Percentiles rank a stretch among this genome's conserved stretches.
Evolutionary conservation across 257 asterid species (phyloP).

Genomic region (Gentiana dahurica): DNA sequence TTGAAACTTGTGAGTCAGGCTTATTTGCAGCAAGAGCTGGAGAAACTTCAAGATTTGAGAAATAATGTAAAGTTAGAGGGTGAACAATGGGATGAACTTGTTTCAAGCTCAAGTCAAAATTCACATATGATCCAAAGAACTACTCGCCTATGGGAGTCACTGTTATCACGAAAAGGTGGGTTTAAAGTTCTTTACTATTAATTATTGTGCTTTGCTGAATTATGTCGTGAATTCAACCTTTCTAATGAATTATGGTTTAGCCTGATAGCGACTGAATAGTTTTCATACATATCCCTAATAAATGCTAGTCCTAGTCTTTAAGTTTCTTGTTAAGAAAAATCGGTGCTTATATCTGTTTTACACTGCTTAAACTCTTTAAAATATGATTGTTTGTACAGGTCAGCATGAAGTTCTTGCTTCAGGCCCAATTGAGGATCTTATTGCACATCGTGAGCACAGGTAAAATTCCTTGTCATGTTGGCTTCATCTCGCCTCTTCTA

Average conservation of each 20-base stretch:
- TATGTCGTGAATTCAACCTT: neutral
- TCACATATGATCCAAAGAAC: conserved; percentile 98
- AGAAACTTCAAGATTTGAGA: conserved; percentile 82
- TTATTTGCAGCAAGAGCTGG: conserved; percentile 98
- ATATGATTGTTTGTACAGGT: conserved; percentile 32
- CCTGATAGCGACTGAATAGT: no score
- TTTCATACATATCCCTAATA: no score
- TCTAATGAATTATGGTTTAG: no score
- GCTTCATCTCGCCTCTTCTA: conserved; percentile 5
- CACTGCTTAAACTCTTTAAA: conserved; percentile 9
- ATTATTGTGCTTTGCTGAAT: neutral
- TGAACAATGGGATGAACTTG: conserved; percentile 96
- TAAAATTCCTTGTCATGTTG: conserved; percentile 16
- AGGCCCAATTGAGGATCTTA: conserved; percentile 98
- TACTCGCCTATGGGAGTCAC: conserved; percentile 93
- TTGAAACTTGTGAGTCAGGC: conserved; percentile 44
- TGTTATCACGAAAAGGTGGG: conserved; percentile 92
- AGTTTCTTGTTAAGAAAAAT: no score
- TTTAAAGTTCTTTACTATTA: neutral
- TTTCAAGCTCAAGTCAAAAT: conserved; percentile 96
- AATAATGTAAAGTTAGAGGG: conserved; percentile 95
- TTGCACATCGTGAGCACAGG: conserved; percentile 99
- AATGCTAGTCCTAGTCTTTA: no score
- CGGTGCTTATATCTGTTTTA: neutral
- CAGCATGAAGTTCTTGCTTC: conserved; percentile 97